phyloP scores from a whole-genome alignment of 2,329 filamentous ascomycete genomes.

The Colletotrichum nymphaeae region DNA sequence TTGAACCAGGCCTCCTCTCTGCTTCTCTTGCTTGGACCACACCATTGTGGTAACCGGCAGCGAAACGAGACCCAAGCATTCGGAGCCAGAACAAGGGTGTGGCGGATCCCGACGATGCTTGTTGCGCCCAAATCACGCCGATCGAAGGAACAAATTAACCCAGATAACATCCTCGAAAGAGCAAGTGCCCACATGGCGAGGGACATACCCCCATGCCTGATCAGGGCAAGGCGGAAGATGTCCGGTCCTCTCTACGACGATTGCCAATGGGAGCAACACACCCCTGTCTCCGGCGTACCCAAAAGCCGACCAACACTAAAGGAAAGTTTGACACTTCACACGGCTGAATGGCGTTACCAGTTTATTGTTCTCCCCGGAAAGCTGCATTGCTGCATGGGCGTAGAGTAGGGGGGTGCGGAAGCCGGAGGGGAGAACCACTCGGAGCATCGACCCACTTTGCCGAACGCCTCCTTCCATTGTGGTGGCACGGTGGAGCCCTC shows the following conservation, averaged over 20 bases:
- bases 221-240: not conserved
- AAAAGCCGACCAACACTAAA: no score
- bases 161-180: not conserved
- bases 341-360: slow-evolving; percentile 1
- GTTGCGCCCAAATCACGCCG: not conserved
- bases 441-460: slow-evolving; percentile 8
- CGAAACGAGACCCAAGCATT: not conserved
- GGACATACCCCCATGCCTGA: not conserved
- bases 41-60: not conserved
- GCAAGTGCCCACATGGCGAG: not conserved
- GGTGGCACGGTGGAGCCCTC: not conserved
- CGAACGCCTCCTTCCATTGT: slow-evolving; percentile 25
- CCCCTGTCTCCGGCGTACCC: not conserved
- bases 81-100: not conserved
- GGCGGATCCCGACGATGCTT: not conserved
- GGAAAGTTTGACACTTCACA: not conserved
- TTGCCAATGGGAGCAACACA: not conserved
- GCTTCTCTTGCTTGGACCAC: slow-evolving; percentile 1
- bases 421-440: not conserved
- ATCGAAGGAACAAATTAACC: not conserved
- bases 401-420: not conserved
- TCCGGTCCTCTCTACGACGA: not conserved
- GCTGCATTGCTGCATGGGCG: slow-evolving; percentile 3
- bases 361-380: slow-evolving; percentile 13
- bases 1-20: not conserved